Evolutionary conservation across 768 basidiomycete species (phyloP), one percentile per base, ranked within the genome.

Genomic region (Steccherinum ochraceum): DNA sequence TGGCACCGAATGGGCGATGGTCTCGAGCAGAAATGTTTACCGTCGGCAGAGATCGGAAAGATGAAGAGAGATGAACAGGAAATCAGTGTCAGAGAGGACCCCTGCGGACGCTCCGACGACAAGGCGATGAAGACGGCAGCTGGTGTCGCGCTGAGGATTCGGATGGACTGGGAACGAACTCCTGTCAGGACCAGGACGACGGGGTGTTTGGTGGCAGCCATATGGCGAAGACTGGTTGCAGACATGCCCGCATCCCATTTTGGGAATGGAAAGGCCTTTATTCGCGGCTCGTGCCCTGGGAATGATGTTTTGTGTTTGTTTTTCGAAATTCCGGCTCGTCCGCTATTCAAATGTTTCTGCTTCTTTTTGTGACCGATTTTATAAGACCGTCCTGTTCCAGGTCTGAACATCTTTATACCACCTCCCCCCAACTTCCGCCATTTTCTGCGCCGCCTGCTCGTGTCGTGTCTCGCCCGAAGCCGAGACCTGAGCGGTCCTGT

Each of bases 271-370:
- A 18, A 43, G 41, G n/a, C 21, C 41, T 23, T 23, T 43, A n/a
- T 43, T 43, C 41, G 41, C 41, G 18, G 41, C 16, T 43, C 21
- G 7, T 7, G 7, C 41, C 41, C 59, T 62, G 61, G 61, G 58
- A 62, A 62, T 58, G 53, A 16, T 26, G 21, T 56, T 57, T 58
- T 58, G 46, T 57, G 58, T 58, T 61, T 62, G 61, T 64, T 64
- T 64, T 64, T 57, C 56, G 59, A 58, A 61, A 58, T 58, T 62
- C 61, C 58, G 56, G 50, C 45, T 57, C 46, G 55, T 55, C 49
- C 42, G 47, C 43, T 27, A 64, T 64, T 62, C 55, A 62, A 54
- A 64, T 64, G 61, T 64, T 62, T 60, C 54, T 52, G 58, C 63
- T 60, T 58, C 56, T 58, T 52, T 53, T 54, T 57, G 51, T 43